Conservation (phyloP, 352 stramenopile genomes). For the Phytopythium montanum region DNA sequence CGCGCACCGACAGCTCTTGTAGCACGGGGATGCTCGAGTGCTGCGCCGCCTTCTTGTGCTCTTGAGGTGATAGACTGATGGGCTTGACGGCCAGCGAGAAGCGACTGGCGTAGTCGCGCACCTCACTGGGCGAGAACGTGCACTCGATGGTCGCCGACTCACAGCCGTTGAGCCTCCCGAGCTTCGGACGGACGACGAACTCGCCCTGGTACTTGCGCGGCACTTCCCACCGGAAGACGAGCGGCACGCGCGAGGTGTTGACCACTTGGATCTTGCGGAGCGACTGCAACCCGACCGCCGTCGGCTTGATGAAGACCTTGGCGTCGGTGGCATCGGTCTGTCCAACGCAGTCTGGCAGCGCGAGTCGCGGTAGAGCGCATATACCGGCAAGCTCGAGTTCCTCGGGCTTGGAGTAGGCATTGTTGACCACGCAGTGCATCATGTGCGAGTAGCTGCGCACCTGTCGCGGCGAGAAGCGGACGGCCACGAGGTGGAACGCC, state of each 20-base stretch:
- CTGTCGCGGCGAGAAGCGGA: conserved; percentile 62
- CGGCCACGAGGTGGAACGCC: conserved; percentile 79
- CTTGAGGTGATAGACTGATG: conserved; percentile 51
- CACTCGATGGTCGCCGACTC: conserved; percentile 61
- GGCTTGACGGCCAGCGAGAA: conserved; percentile 65
- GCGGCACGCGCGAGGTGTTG: conserved; percentile 83
- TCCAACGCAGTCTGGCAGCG: conserved; percentile 2
- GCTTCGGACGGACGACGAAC: conserved; percentile 62
- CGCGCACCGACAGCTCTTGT: conserved; percentile 55
- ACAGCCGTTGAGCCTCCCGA: conserved; percentile 81
- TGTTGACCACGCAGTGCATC: conserved; percentile 76
- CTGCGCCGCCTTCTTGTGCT: conserved; percentile 18
- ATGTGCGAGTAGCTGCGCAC: conserved; percentile 43
- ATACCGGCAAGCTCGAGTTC: conserved; percentile 53
- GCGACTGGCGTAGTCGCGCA: conserved; percentile 69
- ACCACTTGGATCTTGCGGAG: conserved; percentile 44
- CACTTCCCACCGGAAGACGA: conserved; percentile 82
- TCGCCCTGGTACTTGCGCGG: conserved; percentile 50
- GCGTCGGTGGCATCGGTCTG: conserved; percentile 16
- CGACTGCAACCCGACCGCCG: conserved; percentile 69
- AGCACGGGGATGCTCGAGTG: conserved; percentile 30
- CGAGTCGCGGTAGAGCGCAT: conserved; percentile 49
- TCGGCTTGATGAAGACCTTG: conserved; percentile 83
- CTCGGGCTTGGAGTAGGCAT: conserved; percentile 40
- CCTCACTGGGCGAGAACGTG: conserved; percentile 75